Base-by-base conservation (phyloP, 805 yeast species). In the Spathaspora passalidarum region DNA sequence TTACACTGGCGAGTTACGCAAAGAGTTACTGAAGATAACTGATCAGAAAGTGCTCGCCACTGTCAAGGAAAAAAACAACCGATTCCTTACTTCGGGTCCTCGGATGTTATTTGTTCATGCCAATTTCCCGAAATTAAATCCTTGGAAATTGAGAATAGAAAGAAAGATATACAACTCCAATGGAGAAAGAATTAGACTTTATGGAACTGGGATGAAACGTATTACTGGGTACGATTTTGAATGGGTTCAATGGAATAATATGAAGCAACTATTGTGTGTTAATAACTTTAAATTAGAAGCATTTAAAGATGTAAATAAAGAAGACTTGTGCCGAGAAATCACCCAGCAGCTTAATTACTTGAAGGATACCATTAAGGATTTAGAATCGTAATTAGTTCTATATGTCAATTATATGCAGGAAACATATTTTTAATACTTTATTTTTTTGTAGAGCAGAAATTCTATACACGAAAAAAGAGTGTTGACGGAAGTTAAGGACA, bases 61-160 rank as follows among this genome's bases (percentile, higher is more conserved):
- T 5, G 13, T 17, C 35, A 49, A 47, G 47, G 42, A 36, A 19
- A 21, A 38, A 8, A 44, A 45, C 13, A 48, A 49, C 32, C 36
- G 38, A 2, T 19, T 53, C 5, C 32, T 57, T 11, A 25, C 45
- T 17, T 49, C 52, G 5, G 60, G 59, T 0, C 67, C 68, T 0
- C 52, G 61, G 3, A 63, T 70, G 35, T 54, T 81, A 48, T 83
- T 84, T 54, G 75, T 82, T 42, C 89, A 84, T 57, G 80, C 86
- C 29, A 83, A 84, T 57, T 77, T 73, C 64, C 88, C 88, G 6
- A 84, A 84, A 58, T 62, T 83, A 48, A 80, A 84, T 55, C 88
- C 88, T 2, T 76, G 82, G 71, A 63, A 64, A 13, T 66, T 83
- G 49, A 73, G 68, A 46, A 48, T 56, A n/a, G 67, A 66, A 4